These are phyloP conservation scores for Danielia reshetovae DNA, from an alignment of 805 yeast genomes.

Conservation along the genomic window DNA sequence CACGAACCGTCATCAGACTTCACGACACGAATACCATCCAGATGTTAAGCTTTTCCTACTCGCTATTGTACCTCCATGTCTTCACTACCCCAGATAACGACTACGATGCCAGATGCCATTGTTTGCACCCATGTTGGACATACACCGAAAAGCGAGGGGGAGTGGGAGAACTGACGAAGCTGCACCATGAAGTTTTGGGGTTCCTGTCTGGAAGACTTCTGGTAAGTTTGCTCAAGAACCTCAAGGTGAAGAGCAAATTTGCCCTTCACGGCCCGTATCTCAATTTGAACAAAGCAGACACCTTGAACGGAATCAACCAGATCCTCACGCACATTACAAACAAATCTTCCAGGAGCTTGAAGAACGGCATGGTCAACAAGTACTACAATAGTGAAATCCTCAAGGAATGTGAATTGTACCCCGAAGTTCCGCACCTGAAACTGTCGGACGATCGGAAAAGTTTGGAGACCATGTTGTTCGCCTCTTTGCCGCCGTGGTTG, in stretches of 20 bases:
- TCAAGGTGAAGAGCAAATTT: conserved; percentile 16
- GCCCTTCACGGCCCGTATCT: conserved; percentile 17
- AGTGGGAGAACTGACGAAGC: not conserved
- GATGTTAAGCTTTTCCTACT: conserved; percentile 30
- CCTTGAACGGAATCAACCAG: conserved; percentile 28
- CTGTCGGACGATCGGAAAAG: not conserved
- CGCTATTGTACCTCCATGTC: conserved; percentile 32
- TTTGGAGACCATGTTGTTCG: conserved; percentile 15
- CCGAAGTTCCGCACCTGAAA: not conserved
- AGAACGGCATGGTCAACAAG: conserved; percentile 26
- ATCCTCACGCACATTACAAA: conserved; percentile 25
- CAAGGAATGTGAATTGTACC: conserved; percentile 4
- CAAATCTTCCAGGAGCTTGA: conserved; percentile 21
- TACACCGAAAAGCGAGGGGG: conserved; percentile 26
- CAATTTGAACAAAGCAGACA: conserved; percentile 27
- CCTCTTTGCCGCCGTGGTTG: conserved; percentile 33
- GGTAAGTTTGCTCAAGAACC: conserved; percentile 24
- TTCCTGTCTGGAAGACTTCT: conserved; percentile 17
- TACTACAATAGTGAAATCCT: conserved; percentile 22
- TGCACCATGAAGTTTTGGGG: conserved; percentile 21
- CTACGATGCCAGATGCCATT: conserved; percentile 32
- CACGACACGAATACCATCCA: conserved; percentile 15
- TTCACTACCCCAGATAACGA: conserved; percentile 27
- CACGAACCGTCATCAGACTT: conserved; percentile 21
- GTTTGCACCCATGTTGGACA: conserved; percentile 28